phyloP scores from a whole-genome alignment of 2,329 filamentous ascomycete species.

The Gliomastix tumulicola region DNA sequence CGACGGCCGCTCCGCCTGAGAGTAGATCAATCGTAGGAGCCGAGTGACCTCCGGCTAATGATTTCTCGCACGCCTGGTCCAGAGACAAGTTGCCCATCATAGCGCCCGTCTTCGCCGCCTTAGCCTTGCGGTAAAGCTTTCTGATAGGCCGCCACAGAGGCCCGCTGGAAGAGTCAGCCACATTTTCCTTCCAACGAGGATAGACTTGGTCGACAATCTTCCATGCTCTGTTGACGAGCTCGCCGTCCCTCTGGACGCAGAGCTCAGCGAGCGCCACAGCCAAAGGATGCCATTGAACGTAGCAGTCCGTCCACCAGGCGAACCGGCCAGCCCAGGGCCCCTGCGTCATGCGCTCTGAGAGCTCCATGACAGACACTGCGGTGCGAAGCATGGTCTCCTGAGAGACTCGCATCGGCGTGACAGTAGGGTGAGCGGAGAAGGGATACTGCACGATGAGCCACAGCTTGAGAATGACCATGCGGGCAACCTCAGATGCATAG shows the following conservation, averaged over 20 bases:
- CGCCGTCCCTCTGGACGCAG: conserved; percentile 37
- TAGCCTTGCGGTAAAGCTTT: conserved; percentile 44
- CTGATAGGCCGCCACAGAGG: conserved; percentile 47
- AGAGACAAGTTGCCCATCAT: conserved; percentile 16
- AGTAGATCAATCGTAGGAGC: no score
- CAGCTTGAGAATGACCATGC: conserved; percentile 35
- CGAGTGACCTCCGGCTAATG: no score
- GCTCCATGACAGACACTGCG: conserved; percentile 38
- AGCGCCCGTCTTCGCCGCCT: conserved; percentile 25
- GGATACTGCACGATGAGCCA: conserved; percentile 40
- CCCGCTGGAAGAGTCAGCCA: conserved; percentile 42
- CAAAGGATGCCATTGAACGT: conserved; percentile 48
- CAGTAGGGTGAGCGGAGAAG: conserved; percentile 21
- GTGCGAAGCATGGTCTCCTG: conserved; percentile 36
- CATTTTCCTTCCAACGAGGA: conserved; percentile 29
- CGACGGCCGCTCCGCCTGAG: no score
- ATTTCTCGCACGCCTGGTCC: no score
- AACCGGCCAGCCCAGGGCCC: conserved; percentile 27
- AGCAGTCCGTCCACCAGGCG: conserved; percentile 40
- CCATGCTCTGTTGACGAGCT: conserved; percentile 42
- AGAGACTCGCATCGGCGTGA: conserved; percentile 21
- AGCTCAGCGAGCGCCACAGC: conserved; percentile 46
- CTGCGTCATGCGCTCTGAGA: conserved; percentile 22
- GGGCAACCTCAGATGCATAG: conserved; percentile 29
- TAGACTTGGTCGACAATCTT: conserved; percentile 36